phyloP scores from a whole-genome alignment of 2,329 filamentous ascomycete genomes.

The Aspergillus novoparasiticus region DNA sequence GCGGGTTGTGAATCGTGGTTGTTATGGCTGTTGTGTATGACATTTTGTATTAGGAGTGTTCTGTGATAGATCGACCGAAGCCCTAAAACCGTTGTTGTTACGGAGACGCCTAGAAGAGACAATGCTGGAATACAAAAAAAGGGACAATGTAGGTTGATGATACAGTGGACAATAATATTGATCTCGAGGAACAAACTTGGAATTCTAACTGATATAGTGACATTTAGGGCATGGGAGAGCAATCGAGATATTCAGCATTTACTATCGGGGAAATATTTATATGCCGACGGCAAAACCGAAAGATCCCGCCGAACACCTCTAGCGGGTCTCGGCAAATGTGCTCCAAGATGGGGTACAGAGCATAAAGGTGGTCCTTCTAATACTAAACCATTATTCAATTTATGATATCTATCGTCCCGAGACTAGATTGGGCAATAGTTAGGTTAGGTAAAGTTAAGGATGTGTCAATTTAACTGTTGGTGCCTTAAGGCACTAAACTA shows the following conservation, averaged over 20 bases:
- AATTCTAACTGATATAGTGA: not conserved
- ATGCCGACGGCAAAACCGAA: not conserved
- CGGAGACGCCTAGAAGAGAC: not conserved
- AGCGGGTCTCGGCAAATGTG: no score
- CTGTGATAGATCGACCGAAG: not conserved
- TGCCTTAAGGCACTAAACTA: no score
- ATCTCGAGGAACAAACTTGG: not conserved
- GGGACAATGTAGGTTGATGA: not conserved
- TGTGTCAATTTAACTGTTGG: no score
- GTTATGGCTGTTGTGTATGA: constrained; percentile 7
- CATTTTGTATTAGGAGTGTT: not conserved
- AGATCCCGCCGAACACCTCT: not conserved
- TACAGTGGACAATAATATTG: not conserved
- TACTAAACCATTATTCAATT: no score
- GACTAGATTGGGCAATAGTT: no score
- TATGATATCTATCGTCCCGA: no score
- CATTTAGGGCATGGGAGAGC: not conserved
- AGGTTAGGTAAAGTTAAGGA: no score
- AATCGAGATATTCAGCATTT: no score
- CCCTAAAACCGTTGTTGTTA: not conserved
- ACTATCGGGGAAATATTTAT: not conserved
- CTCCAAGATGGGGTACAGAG: not conserved
- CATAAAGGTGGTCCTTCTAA: not conserved
- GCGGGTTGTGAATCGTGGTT: constrained; percentile 15
- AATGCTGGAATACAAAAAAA: not conserved